Base-by-base conservation (phyloP, 2,329 filamentous ascomycete species). In the Diatrype stigma region DNA sequence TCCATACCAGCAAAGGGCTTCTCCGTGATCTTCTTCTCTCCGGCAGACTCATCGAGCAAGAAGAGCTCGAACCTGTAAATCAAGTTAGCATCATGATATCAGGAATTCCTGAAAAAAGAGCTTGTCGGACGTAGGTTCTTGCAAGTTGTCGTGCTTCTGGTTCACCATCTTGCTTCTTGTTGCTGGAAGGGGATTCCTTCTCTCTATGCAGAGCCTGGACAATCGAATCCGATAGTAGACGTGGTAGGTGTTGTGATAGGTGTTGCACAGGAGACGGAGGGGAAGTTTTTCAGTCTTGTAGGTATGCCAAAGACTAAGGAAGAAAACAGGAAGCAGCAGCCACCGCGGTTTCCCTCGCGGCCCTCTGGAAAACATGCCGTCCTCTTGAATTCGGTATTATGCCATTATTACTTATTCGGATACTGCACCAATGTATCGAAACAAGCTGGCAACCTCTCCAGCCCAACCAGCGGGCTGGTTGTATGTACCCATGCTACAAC, bases 21-120 rank as follows among this genome's bases (percentile, higher is more conserved):
- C 72, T 91, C 86, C 53, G 91, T 87, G 52, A 96, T 90, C 74
- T 96, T 97, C 78, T 93, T 94, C 80, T 99, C 90, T 55, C 87
- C 91, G 46, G 91, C 87, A 38, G 73, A 53, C 52, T 67, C 64
- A 46, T 63, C 82, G 53, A 97, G 87, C 57, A 96, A 75, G 75
- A 96, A 97, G 46, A 95, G 83, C 78, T 97, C 94, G 75, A 95
- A 96, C 67, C 94, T 97, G 51, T 12, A 23, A 35, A 47, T 49
- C 49, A 60, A 53, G 60, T 64, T 49, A 62, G 56, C 49, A 47
- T 47, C 30, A 12, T 30, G 42, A 23, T 23, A 16, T 17, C n/a
- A 21, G 35, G 35, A 28, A 32, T 34, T 8, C 34, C 16, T 23
- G 47, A 22, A 35, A 26, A 35, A 47, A 30, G 16, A 42, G 42